Base-by-base conservation (phyloP, 1,284 basidiomycete genomes). In the Puccinia polysora region DNA sequence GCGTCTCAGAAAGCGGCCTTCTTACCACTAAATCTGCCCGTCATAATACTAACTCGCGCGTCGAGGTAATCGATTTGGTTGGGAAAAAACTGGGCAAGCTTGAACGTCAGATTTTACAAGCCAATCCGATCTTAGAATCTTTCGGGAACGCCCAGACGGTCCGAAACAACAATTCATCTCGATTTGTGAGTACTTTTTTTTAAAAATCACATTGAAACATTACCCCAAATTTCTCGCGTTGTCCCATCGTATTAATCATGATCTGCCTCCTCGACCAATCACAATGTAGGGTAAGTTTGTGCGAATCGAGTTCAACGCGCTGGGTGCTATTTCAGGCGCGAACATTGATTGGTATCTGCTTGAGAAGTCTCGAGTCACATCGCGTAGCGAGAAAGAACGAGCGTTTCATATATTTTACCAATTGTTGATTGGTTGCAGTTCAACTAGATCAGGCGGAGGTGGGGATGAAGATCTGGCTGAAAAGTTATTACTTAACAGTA, bases 91-190 rank as follows among this genome's bases (percentile, higher is more conserved):
- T 96, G 0, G 95, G 95, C 52, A 84, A 97, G 23, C 84, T 99
- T 18, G 96, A 98, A 80, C 86, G 90, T 30, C 96, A 98, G 81
- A 98, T 99, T 74, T 84, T 98, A 23, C 94, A 97, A 80, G 95
- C 95, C 23, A 99, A 98, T 78, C 96, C 96, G 0, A 93, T 99
- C 73, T 83, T 99, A 3, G 96, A 99, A 81, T 90, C 96, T 2
- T 98, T 99, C 77, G 96, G 96, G 28, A 99, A 99, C 79, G 96
- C 96, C 4, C 96, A 98, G 80, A 98, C 96, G 0, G 91, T 97
- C 81, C 84, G 95, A 59, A 99, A 99, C 80, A 97, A 98, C 82
- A 99, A 99, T 79, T 98, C 96, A 7, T 94, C 90, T 85, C 90
- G 96, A 55, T 98, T 97, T 80, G 82, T 81, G 43, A 71, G 77